These are phyloP conservation scores for Boletellus deceptivus DNA, from an alignment of 1,284 basidiomycete species.

Conservation along the genomic window DNA sequence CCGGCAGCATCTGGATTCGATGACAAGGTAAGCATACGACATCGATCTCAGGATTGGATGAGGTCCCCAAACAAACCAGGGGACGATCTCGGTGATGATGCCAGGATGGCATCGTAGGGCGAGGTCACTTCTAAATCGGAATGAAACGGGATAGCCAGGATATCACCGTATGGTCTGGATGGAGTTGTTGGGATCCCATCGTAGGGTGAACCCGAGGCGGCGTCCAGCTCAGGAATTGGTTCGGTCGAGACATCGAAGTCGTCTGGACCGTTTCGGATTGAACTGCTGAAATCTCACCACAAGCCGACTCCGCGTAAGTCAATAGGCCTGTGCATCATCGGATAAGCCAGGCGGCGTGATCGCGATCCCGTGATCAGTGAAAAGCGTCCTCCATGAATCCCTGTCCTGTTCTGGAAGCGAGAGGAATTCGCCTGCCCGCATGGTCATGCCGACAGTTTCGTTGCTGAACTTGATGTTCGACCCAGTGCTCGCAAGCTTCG, in stretches of 20 bases:
- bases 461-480: constrained; percentile 15
- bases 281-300: too few relatives aligned
- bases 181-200: neutral
- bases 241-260: neutral
- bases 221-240: neutral
- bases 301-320: too few relatives aligned
- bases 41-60: too few relatives aligned
- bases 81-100: too few relatives aligned
- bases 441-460: constrained; percentile 9
- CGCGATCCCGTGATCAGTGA: neutral
- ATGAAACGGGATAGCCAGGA: too few relatives aligned
- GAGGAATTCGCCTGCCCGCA: neutral
- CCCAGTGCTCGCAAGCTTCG: constrained; percentile 1
- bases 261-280: too few relatives aligned
- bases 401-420: neutral
- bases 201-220: neutral
- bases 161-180: too few relatives aligned
- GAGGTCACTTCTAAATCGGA: too few relatives aligned
- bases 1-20: neutral
- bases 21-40: neutral
- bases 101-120: too few relatives aligned
- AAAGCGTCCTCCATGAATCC: neutral
- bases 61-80: too few relatives aligned
- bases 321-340: neutral
- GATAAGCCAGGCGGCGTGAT: neutral